These are phyloP conservation scores for Metschnikowia sp. DNA, from an alignment of 805 yeast species.

Conservation along the genomic window DNA sequence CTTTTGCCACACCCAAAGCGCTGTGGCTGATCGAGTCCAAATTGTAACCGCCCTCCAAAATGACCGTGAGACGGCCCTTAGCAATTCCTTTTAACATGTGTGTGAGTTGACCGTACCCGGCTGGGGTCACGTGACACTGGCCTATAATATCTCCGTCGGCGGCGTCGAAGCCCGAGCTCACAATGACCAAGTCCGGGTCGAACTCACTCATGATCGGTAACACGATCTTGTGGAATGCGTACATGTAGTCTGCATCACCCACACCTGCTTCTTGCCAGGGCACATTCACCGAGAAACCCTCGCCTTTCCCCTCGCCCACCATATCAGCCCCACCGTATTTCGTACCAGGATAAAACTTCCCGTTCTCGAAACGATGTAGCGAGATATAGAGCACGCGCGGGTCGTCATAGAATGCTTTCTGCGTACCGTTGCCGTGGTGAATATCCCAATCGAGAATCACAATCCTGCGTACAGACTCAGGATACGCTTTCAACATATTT, in stretches of 20 bases:
- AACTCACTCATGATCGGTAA: conserved; percentile 88
- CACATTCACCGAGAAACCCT: conserved; percentile 82
- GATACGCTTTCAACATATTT: conserved; percentile 73
- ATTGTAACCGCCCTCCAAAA: conserved; percentile 95
- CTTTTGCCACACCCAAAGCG: conserved; percentile 90
- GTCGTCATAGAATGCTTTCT: conserved; percentile 83
- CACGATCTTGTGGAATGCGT: conserved; percentile 81
- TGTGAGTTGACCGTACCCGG: conserved; percentile 96
- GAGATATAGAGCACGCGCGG: conserved; percentile 90
- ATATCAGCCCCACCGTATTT: conserved; percentile 76
- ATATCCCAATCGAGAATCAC: conserved; percentile 96
- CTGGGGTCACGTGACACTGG: conserved; percentile 92
- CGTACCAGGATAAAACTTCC: conserved; percentile 92
- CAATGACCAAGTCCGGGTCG: conserved; percentile 87
- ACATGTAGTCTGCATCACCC: conserved; percentile 92
- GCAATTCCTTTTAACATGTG: conserved; percentile 86
- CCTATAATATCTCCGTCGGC: conserved; percentile 98
- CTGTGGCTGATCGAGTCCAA: conserved; percentile 85
- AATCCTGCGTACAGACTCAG: conserved; percentile 82
- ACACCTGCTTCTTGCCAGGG: conserved; percentile 94
- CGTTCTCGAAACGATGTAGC: conserved; percentile 87
- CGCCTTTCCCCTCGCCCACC: conserved; percentile 83
- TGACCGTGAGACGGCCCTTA: conserved; percentile 82
- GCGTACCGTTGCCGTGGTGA: conserved; percentile 99
- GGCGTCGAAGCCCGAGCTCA: conserved; percentile 96